Base-by-base conservation (phyloP, 1,284 basidiomycete genomes). In the Phellopilus nigrolimitatus region DNA sequence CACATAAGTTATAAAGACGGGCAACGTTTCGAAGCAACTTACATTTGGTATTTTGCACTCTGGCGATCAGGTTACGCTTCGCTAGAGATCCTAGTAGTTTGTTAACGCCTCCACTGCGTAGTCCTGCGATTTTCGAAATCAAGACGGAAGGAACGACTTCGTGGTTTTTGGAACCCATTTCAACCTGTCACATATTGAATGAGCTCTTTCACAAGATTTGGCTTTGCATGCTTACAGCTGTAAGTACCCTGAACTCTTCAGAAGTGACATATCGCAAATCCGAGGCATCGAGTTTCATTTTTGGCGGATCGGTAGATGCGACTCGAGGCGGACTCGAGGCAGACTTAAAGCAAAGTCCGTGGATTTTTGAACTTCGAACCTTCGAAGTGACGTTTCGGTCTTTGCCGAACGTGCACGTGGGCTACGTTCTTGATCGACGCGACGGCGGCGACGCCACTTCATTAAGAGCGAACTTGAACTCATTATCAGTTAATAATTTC, bases 111-210 rank as follows among this genome's bases (percentile, higher is more conserved):
- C 95, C 94, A 57, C 88, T 88, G 28, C 93, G 76, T 45, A 98
- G 74, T 15, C 91, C 89, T 7, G 94, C 94, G 42, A 99, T 88
- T 67, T 95, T 91, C 2, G 89, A 87, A 59, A 98, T 91, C 54
- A 98, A 79, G 0, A 79, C 67, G 0, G 91, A 85, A 1, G 95
- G 95, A 2, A 99, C 95, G 38, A 97, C 80, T 68, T 98, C 90
- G 65, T 99, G 95, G 64, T 98, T 98, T 72, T 97, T 97, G 3
- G 92, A 97, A 30, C 95, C 97, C 79, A 97, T 94, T 72, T 99
- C 95, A 36, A 90, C 88, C 91, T 95, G 64, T 31, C 50, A 1
- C 25, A 38, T 34, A 13, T 19, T 21, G 37, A 39, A 21, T 19
- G 49, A 34, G 19, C 33, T 39, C 33, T 36, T 28, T 34, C 10